Evolutionary conservation across 116 monocot species (phyloP), one percentile per base, ranked within the genome.

Genomic region (Thalassia testudinum): DNA sequence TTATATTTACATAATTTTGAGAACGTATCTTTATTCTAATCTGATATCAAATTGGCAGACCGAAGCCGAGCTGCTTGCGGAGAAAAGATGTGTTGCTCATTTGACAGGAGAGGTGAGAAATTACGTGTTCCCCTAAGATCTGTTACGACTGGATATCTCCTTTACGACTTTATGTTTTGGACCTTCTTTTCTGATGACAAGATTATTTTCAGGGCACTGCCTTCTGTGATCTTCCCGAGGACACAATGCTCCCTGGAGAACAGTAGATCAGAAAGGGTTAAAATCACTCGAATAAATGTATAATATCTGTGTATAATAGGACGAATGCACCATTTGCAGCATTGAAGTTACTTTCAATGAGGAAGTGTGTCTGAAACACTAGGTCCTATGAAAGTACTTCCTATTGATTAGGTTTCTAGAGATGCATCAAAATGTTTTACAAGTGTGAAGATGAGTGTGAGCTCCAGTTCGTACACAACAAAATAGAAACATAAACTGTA

Each of bases 81-180:
- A 99, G 77, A 99, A 99, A 67, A 79, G 85, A 83, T 99, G 97
- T 64, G 97, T 99, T 24, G 97, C 65, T n/a, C 97, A 99, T 72
- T 86, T 99, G 23, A 99, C 90, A 4, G 97, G 97, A 52, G 97
- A 99, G 97, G 97, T 99, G 66, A 70, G 54, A 5, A 45, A 34
- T 34, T 10, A 26, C 48, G 14, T 2, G 22, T 21, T 27, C 43
- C 34, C 21, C 24, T 7, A 42, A 7, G 7, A 54, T 21, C 15
- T 16, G 30, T 18, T 30, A 56, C 19, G 17, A 18, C 26, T 20
- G 8, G 5, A 40, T 3, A 61, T 30, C n/a, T 24, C 26, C 13
- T 0, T n/a, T 12, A 26, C 5, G 27, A 7, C 44, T 19, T 8
- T 61, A 61, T 2, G 29, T 34, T 16, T 40, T 25, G 2, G 7